Percentiles rank a stretch among this genome's conserved stretches.
These are phyloP conservation scores for Exobasidium cylindrosporum DNA, from an alignment of 1,284 basidiomycete genomes.

Conservation along the genomic window DNA sequence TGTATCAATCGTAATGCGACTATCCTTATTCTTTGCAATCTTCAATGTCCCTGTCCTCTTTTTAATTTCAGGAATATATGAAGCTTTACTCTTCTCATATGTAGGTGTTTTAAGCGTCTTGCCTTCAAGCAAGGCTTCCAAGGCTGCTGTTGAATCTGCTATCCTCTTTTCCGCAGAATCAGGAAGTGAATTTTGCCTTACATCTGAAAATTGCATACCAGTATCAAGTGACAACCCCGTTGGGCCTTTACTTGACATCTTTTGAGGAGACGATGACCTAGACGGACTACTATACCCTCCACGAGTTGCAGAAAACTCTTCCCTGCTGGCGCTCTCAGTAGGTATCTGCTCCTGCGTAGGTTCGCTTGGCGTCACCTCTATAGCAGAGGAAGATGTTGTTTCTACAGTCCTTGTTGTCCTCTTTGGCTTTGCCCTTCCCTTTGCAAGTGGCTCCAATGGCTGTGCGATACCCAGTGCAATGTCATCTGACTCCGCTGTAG, in stretches of 20 bases:
- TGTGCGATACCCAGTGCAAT: neutral
- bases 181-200: neutral
- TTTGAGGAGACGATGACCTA: neutral
- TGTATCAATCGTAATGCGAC: neutral
- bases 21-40: neutral
- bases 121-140: slow-evolving; percentile 8
- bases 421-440: slow-evolving; percentile 7
- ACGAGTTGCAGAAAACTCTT: neutral
- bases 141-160: slow-evolving; percentile 1
- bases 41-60: slow-evolving; percentile 5
- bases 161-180: slow-evolving; percentile 1
- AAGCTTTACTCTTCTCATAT: neutral
- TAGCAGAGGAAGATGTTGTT: neutral
- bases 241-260: neutral
- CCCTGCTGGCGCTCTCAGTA: neutral
- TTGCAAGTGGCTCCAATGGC: neutral
- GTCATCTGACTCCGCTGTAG: neutral
- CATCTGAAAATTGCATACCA: neutral
- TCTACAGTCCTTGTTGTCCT: neutral
- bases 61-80: neutral
- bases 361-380: neutral
- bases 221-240: neutral
- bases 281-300: neutral
- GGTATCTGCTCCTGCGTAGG: neutral
- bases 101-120: neutral